Evolutionary conservation across 805 yeast genomes (phyloP).

Genomic region (Saccharomyces mikatae): DNA sequence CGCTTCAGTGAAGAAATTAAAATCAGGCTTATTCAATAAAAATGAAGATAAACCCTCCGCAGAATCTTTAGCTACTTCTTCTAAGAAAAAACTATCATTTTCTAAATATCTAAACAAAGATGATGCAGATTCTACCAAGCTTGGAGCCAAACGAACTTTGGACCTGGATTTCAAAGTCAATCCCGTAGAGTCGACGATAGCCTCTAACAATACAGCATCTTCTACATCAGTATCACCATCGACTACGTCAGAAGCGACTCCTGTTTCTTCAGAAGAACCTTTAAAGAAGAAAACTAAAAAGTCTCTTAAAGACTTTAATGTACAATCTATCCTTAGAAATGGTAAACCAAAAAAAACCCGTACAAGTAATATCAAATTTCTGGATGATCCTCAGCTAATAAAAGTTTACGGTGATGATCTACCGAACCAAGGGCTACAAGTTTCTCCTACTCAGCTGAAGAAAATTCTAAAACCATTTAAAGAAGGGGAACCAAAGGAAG

Average conservation of each 20-base stretch:
- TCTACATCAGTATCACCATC: background rate
- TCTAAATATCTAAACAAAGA: constrained; percentile 28
- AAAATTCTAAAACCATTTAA: constrained; percentile 28
- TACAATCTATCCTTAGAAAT: constrained; percentile 21
- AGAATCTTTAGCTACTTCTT: constrained; percentile 13
- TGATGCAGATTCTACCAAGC: constrained; percentile 3
- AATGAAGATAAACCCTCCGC: background rate
- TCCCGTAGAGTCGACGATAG: background rate
- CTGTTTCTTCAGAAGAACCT: background rate
- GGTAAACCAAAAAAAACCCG: constrained; percentile 3
- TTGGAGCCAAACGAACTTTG: constrained; percentile 8
- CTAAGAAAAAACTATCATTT: constrained; percentile 29
- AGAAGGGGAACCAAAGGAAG: constrained; percentile 30
- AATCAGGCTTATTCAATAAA: background rate
- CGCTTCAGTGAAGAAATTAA: background rate
- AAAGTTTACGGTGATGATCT: constrained; percentile 30
- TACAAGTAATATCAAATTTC: constrained; percentile 18
- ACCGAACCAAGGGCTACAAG: constrained; percentile 23
- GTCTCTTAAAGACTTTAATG: constrained; percentile 3
- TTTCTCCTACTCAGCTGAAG: constrained; percentile 25
- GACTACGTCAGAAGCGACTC: background rate
- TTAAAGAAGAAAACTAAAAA: constrained; percentile 1
- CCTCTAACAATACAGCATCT: background rate
- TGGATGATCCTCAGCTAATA: constrained; percentile 20
- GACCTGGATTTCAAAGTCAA: background rate